Percentiles rank a stretch among this genome's conserved stretches.
phyloP scores from a whole-genome alignment of 2,329 filamentous ascomycete species.

The Pseudogymnoascus destructans region DNA sequence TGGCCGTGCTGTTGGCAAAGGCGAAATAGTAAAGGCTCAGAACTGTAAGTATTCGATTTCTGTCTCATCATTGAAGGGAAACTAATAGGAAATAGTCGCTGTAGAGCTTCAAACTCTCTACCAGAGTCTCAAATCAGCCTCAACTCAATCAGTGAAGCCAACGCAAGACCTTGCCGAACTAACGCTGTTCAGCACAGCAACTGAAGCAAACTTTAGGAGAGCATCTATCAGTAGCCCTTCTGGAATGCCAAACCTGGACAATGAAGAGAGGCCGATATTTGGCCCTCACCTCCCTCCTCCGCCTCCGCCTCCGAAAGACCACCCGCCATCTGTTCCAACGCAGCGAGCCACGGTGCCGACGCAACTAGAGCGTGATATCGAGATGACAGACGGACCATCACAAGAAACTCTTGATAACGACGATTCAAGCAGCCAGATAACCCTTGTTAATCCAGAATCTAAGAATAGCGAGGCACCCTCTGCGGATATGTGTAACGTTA shows the following conservation, averaged over 20 bases:
- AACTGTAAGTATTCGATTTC: slow-evolving; percentile 48
- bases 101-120: slow-evolving; percentile 61
- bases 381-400: slow-evolving; percentile 23
- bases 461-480: slow-evolving; percentile 13
- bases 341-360: slow-evolving; percentile 13
- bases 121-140: slow-evolving; percentile 51
- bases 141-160: slow-evolving; percentile 51
- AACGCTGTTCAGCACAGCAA: slow-evolving; percentile 51
- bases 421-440: slow-evolving; percentile 28
- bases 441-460: slow-evolving; percentile 27
- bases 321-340: slow-evolving; percentile 15
- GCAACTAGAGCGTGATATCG: slow-evolving; percentile 18
- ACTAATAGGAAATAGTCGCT: slow-evolving; percentile 43
- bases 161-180: slow-evolving; percentile 67
- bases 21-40: slow-evolving; percentile 48
- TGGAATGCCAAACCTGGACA: slow-evolving; percentile 10
- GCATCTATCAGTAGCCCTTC: slow-evolving; percentile 31
- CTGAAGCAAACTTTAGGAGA: slow-evolving; percentile 38
- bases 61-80: background rate
- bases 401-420: slow-evolving; percentile 20
- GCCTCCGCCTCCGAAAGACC: slow-evolving; percentile 12
- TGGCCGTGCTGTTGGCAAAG: slow-evolving; percentile 49
- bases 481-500: background rate
- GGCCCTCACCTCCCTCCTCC: slow-evolving; percentile 1
- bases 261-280: background rate